Evolutionary conservation across 2,329 filamentous ascomycete genomes (phyloP).

Genomic region (Hymenoscyphus fructigenus): DNA sequence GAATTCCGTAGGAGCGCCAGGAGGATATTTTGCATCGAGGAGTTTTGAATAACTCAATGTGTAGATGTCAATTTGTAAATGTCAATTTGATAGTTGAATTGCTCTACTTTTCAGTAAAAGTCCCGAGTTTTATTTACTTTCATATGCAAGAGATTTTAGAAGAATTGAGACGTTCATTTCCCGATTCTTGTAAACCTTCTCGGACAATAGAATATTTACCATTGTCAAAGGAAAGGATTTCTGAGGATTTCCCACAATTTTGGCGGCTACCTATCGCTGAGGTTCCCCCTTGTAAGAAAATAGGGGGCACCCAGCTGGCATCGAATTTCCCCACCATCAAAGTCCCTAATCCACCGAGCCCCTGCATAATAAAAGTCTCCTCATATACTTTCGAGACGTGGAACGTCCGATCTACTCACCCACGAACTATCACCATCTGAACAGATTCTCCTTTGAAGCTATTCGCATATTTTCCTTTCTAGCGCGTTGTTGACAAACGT

Average conservation of each 20-base stretch:
- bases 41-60: no score
- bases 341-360: background rate
- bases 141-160: no score
- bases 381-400: conserved; percentile 24
- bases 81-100: no score
- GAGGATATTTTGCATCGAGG: no score
- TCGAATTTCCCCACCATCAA: conserved; percentile 5
- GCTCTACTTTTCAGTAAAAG: no score
- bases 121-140: no score
- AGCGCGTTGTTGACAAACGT: background rate
- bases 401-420: conserved; percentile 21
- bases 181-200: no score
- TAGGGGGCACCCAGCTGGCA: background rate
- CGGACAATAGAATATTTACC: no score
- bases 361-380: conserved; percentile 6
- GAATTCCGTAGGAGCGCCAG: no score
- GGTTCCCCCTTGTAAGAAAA: background rate
- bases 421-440: conserved; percentile 2
- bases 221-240: no score
- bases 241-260: background rate
- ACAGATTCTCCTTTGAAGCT: conserved; percentile 3
- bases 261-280: background rate
- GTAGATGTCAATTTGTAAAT: no score
- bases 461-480: conserved; percentile 7
- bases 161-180: no score